phyloP scores from a whole-genome alignment of 257 asterid genomes.

The Lycium barbarum region DNA sequence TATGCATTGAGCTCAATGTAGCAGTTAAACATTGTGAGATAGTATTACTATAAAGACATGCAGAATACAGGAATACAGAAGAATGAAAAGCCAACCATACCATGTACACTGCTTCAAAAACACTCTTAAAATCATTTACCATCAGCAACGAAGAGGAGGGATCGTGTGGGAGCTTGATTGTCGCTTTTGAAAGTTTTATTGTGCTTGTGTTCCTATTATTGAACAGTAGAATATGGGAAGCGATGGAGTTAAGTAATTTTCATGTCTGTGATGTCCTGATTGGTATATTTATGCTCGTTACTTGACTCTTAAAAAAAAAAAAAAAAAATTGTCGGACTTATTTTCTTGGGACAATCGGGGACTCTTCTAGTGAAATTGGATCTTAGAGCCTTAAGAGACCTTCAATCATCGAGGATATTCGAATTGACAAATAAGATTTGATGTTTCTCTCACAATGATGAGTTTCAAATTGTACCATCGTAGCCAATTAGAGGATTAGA shows the following conservation, averaged over 20 bases:
- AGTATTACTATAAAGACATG: background rate
- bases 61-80: background rate
- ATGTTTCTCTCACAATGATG: background rate
- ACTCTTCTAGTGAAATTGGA: too few relatives aligned
- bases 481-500: too few relatives aligned
- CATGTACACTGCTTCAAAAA: background rate
- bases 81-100: background rate
- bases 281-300: background rate
- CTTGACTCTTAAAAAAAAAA: too few relatives aligned
- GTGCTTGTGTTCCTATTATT: conserved; percentile 11
- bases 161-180: background rate
- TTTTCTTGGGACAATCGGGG: too few relatives aligned
- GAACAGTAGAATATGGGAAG: background rate
- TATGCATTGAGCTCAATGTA: background rate
- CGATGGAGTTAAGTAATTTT: background rate
- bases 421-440: too few relatives aligned
- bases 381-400: too few relatives aligned
- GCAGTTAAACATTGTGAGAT: conserved; percentile 8
- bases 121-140: background rate
- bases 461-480: too few relatives aligned
- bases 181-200: background rate
- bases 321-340: too few relatives aligned
- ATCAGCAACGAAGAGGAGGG: background rate
- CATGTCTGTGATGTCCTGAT: background rate
- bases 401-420: too few relatives aligned